Conservation (phyloP, 2,329 filamentous ascomycete species). For the Trichoderma guizhouense region DNA sequence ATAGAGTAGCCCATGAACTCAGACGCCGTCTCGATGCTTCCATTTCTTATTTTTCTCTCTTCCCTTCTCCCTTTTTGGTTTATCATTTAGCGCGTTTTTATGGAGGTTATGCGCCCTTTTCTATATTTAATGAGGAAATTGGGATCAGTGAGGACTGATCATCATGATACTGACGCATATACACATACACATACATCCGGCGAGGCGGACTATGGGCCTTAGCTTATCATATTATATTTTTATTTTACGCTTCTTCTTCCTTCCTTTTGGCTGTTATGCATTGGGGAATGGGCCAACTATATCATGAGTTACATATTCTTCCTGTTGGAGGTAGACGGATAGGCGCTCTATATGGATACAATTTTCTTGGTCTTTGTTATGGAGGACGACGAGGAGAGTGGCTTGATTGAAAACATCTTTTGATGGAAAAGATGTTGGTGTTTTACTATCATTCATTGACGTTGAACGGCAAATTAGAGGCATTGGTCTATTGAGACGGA, state of each 20-base stretch:
- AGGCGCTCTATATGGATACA: background rate
- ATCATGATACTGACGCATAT: background rate
- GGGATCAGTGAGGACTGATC: background rate
- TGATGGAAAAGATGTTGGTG: background rate
- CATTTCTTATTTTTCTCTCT: background rate
- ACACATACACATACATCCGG: background rate
- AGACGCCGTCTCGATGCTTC: background rate
- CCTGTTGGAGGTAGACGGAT: background rate
- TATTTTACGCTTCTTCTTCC: background rate
- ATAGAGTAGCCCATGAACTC: constrained; percentile 3
- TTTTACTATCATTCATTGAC: background rate
- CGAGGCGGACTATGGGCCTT: background rate
- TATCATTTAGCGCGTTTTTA: background rate
- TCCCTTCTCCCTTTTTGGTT: background rate
- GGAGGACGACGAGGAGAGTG: background rate
- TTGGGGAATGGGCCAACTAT: background rate
- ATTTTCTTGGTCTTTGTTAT: background rate
- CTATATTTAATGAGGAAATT: background rate
- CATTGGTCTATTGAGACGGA: background rate
- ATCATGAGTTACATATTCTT: background rate
- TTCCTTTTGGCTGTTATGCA: background rate
- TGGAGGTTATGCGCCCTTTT: background rate
- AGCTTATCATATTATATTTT: background rate
- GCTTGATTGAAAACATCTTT: background rate
- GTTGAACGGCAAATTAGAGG: background rate